A percentile compares a stretch with the other conserved stretches of the same genome.
Conservation (phyloP, 140 eudicot genomes). For the Erigeron philadelphicus region DNA sequence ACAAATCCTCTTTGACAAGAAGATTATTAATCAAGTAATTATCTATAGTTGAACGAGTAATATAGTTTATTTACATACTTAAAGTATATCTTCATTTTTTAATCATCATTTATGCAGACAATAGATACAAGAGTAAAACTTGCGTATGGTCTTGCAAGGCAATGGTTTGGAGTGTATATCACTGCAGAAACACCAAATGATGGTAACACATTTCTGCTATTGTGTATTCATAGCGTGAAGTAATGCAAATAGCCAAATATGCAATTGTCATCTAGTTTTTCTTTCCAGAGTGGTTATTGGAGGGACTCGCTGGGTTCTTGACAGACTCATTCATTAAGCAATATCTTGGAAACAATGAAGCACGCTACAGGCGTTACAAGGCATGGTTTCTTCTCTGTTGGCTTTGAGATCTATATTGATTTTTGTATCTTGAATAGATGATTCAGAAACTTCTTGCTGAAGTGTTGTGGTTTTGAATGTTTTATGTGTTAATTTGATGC, state of each 20-base stretch:
- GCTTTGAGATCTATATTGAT: background rate
- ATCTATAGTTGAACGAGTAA: constrained; percentile 7
- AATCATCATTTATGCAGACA: constrained; percentile 41
- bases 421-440: background rate
- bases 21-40: constrained; percentile 80
- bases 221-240: constrained; percentile 16
- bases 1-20: constrained; percentile 76
- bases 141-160: constrained; percentile 92
- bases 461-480: constrained; percentile 9
- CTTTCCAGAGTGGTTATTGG: constrained; percentile 84
- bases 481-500: constrained; percentile 8
- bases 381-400: constrained; percentile 31
- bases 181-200: constrained; percentile 87
- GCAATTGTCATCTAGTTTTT: constrained; percentile 26
- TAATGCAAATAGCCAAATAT: background rate
- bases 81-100: constrained; percentile 23
- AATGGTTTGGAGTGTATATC: constrained; percentile 98
- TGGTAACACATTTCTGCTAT: constrained; percentile 46
- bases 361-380: constrained; percentile 91
- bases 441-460: background rate
- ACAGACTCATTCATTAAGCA: constrained; percentile 76
- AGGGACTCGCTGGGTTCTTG: constrained; percentile 92
- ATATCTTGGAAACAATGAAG: constrained; percentile 91
- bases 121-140: constrained; percentile 86
- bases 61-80: constrained; percentile 17